Base-by-base conservation (phyloP, 2,329 filamentous ascomycete species). In the Penicillium psychrosexuale region DNA sequence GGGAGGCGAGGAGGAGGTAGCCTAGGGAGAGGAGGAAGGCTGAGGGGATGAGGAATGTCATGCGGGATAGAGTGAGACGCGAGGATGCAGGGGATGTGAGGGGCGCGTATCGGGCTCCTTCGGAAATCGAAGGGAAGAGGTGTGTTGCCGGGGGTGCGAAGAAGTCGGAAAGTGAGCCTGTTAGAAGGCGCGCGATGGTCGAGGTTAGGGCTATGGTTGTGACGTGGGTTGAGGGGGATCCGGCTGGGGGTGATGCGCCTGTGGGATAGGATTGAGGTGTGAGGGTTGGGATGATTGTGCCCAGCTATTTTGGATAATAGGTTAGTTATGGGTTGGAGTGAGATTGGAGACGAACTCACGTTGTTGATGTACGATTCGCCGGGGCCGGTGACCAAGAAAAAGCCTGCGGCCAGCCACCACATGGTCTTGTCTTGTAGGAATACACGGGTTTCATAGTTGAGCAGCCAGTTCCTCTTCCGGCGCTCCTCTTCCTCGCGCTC, bases 341-440 rank as follows among this genome's bases (percentile, higher is more conserved):
- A 3, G 8, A 17, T 39, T 19, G 4, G 19, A 31, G n/a, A 33
- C 17, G 9, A 8, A 67, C 69, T 60, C 59, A 78, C 79, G 66
- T 97, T 99, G 76, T 97, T 99, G 75, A 97, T 91, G 72, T 97
- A 99, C 11, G 93, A 90, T 75, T 99, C 94, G n/a, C 92, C 93
- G 0, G 94, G 93, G 0, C 94, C 94, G 51, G 92, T 90, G 64
- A 96, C 90, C 59, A 97, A 82, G 73, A 97, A 90, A 75, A 99
- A 97, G 19, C 91, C 92, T 0, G 87, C 78, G 0, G 93, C 91
- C 62, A 99, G 87, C 69, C 86, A 89, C 93, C 93, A 99, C 93
- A 97, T 97, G 12, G 91, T 97, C 57, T 83, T 86, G 64, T 99
- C 94, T 24, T 84, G 81, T 9, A 99, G 80, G 72, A 97, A 99